Evolutionary conservation across 2,329 filamentous ascomycete genomes (phyloP), one percentile per base, ranked within the genome.

Genomic region (Sporothrix sp.): DNA sequence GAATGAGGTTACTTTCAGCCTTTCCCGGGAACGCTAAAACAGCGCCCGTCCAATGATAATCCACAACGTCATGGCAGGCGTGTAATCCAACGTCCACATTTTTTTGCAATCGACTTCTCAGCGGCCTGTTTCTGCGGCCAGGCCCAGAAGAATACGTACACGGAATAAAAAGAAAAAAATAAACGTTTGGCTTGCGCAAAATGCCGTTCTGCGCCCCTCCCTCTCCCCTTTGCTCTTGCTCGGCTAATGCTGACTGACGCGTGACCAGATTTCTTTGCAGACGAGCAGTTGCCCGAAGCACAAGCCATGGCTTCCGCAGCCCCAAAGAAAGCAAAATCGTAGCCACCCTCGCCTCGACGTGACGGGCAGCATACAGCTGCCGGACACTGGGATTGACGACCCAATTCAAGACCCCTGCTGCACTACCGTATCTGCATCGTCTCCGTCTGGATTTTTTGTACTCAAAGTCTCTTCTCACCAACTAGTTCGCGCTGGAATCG

Each of bases 101-200:
- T 11, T 28, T 14, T 44, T 37, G 30, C 11, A 37, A 8, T 32
- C 25, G 8, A 9, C 4, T n/a, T 25, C 21, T 30, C 25, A 30
- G 39, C 33, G 45, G 21, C 51, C 46, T 39, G 32, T 49, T 48
- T 25, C 20, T 16, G 33, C 25, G 51, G 25, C 51, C 51, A 39
- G 32, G 16, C 27, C 35, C 38, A 11, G 9, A 7, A 45, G 11
- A 28, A 45, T 6, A 28, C 25, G 42, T 28, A n/a, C 30, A n/a
- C 8, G 16, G 21, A 27, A 40, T 27, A 40, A 25, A 6, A 6
- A 39, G 36, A 38, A 20, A 13, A 36, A 36, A 35, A 8, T 18
- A 16, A 18, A n/a, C 32, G 14, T n/a, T n/a, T n/a, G n/a, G n/a
- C n/a, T n/a, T n/a, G n/a, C n/a, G n/a, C n/a, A 28, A 42, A 42